phyloP scores from a whole-genome alignment of 75 land plant species.

The Selaginella moellendorffii region DNA sequence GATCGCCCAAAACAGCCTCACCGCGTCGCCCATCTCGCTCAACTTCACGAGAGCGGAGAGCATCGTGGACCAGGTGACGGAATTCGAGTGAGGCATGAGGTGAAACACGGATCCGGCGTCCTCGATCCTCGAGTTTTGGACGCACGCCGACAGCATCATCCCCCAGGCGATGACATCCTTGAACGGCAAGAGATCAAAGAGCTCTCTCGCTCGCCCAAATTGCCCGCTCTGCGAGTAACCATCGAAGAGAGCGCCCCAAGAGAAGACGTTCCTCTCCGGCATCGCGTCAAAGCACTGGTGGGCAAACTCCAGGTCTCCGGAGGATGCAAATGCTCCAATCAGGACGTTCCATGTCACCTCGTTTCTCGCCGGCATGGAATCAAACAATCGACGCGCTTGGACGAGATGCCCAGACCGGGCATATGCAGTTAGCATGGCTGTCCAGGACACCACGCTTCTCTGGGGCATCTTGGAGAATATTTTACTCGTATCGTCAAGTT shows the following conservation, averaged over 20 bases:
- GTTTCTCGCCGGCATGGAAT: not conserved
- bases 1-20: not conserved
- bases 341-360: not conserved
- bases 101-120: not conserved
- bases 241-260: not conserved
- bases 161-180: not conserved
- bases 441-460: not conserved
- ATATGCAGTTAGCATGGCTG: not conserved
- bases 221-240: not conserved
- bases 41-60: not conserved
- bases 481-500: not conserved
- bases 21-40: not conserved
- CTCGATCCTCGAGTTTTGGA: not conserved
- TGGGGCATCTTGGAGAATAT: not conserved
- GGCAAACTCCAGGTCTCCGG: not conserved
- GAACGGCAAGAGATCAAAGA: not conserved
- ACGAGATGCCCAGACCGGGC: not conserved
- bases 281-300: not conserved
- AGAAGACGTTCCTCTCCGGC: not conserved
- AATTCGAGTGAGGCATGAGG: not conserved
- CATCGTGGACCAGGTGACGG: not conserved
- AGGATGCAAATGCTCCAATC: not conserved
- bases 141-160: not conserved
- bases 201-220: not conserved
- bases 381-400: not conserved